Conservation (phyloP, 2,329 filamentous ascomycete species). For the Venturia asperata region DNA sequence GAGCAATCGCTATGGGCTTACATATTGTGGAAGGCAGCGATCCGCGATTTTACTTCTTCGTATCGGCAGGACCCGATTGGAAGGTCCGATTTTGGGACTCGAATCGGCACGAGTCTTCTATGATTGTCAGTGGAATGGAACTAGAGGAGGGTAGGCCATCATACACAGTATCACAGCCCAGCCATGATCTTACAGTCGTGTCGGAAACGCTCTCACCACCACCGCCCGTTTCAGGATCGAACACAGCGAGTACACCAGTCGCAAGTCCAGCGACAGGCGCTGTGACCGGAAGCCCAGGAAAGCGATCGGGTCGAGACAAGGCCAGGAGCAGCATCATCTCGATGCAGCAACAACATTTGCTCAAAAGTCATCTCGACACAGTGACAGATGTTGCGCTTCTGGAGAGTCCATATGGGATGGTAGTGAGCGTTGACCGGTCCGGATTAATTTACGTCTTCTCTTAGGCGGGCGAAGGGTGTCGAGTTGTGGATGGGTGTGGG, state of each 20-base stretch:
- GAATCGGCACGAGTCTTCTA: conserved; percentile 66
- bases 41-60: conserved; percentile 69
- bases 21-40: conserved; percentile 62
- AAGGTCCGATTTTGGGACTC: conserved; percentile 94
- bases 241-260: not conserved
- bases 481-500: not conserved
- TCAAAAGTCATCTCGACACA: conserved; percentile 80
- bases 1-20: conserved; percentile 65
- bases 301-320: conserved; percentile 31
- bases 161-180: conserved; percentile 46
- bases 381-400: conserved; percentile 83
- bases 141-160: conserved; percentile 64
- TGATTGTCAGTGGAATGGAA: conserved; percentile 71
- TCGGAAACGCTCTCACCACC: conserved; percentile 12
- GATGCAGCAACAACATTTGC: conserved; percentile 75
- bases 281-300: conserved; percentile 23
- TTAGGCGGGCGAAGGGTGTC: conserved; percentile 1
- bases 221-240: conserved; percentile 3
- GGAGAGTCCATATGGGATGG: conserved; percentile 87
- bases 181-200: conserved; percentile 16
- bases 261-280: conserved; percentile 20
- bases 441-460: conserved; percentile 55
- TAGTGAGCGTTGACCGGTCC: conserved; percentile 79
- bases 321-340: conserved; percentile 61
- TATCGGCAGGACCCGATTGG: conserved; percentile 83